Conservation (phyloP, 129 eudicot species). For the Scalesia atractyloides region DNA sequence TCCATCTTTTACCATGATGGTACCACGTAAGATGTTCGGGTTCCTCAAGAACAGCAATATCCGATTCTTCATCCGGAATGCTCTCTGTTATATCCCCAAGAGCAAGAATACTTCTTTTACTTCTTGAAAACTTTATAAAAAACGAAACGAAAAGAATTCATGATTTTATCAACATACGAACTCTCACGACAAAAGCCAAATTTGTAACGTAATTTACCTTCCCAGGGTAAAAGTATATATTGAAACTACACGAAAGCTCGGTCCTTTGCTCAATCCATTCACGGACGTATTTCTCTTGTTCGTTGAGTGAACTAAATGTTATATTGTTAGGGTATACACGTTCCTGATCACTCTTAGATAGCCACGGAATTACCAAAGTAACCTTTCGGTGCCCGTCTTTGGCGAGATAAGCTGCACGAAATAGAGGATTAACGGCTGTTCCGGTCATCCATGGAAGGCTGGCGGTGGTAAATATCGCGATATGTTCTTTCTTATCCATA, state of each 20-base stretch:
- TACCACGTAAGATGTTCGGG: slow-evolving; percentile 99
- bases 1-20: slow-evolving; percentile 97
- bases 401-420: slow-evolving; percentile 93
- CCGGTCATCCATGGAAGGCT: slow-evolving; percentile 99
- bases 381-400: slow-evolving; percentile 67
- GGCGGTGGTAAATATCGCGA: slow-evolving; percentile 94
- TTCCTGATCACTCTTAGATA: slow-evolving; percentile 70
- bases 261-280: slow-evolving; percentile 88
- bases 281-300: slow-evolving; percentile 80
- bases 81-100: slow-evolving; percentile 89
- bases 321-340: slow-evolving; percentile 68
- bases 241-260: slow-evolving; percentile 51
- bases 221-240: slow-evolving; percentile 81
- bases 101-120: slow-evolving; percentile 94
- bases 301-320: slow-evolving; percentile 54
- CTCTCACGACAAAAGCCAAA: not conserved
- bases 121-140: slow-evolving; percentile 61
- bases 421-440: slow-evolving; percentile 87
- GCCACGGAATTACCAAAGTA: slow-evolving; percentile 90
- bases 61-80: slow-evolving; percentile 90
- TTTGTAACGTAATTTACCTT: slow-evolving; percentile 42
- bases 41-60: slow-evolving; percentile 97
- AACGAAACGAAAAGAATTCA: not conserved
- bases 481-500: slow-evolving; percentile 77
- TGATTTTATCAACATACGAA: not conserved